These are phyloP conservation scores for Schoenoplectus triqueter DNA, from an alignment of 202 grass and related monocot genomes.

Conservation along the genomic window DNA sequence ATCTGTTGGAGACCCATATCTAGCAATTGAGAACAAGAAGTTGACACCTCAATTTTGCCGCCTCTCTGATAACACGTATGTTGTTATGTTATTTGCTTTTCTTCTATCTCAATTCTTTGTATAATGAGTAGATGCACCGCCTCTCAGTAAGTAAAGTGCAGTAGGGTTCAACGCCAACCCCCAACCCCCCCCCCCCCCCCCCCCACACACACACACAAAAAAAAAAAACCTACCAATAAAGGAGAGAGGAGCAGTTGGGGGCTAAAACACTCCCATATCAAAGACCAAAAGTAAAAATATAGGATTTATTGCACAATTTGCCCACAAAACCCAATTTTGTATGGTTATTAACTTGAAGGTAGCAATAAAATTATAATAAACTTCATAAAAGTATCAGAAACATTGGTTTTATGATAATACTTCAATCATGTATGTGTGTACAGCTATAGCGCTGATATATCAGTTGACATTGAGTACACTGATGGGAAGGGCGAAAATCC, in stretches of 20 bases:
- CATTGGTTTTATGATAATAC: not conserved
- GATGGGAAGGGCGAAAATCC: constrained; percentile 45
- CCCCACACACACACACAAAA: too few species aligned
- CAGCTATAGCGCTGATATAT: constrained; percentile 82
- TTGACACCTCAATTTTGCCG: constrained; percentile 78
- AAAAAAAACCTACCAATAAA: not conserved
- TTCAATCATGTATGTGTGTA: constrained; percentile 12
- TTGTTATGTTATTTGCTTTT: not conserved
- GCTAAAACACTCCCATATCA: not conserved
- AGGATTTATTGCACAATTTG: not conserved
- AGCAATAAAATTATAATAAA: constrained; percentile 3
- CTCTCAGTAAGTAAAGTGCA: constrained; percentile 3
- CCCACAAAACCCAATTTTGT: not conserved
- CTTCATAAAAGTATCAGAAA: constrained; percentile 11
- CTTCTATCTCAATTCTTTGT: not conserved
- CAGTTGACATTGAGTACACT: constrained; percentile 72
- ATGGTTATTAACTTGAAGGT: not conserved
- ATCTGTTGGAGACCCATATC: constrained; percentile 45
- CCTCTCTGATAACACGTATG: constrained; percentile 79
- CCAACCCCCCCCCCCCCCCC: too few species aligned
- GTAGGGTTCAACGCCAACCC: not conserved
- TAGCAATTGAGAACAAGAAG: constrained; percentile 39
- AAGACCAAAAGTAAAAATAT: not conserved
- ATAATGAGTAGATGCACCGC: not conserved
- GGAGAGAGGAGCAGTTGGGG: not conserved